A percentile compares a stretch with the other conserved stretches of the same genome.
phyloP scores from a whole-genome alignment of 352 stramenopile species.

The Pythium insidiosum region DNA sequence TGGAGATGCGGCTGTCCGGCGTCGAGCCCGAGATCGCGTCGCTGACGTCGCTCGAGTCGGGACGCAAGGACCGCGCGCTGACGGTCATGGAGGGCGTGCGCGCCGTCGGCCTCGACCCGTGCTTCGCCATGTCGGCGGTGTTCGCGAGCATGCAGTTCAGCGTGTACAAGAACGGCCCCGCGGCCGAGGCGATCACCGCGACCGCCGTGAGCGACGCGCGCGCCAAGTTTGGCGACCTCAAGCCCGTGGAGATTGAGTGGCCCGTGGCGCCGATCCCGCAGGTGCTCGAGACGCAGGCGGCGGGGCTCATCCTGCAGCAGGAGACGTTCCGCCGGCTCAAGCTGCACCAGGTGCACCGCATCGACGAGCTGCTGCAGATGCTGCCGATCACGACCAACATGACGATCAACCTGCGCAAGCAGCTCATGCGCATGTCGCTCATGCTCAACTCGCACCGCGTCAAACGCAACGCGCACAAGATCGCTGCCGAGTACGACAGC shows the following conservation, averaged over 20 bases:
- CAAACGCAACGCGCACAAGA: conserved; percentile 40
- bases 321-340: conserved; percentile 84
- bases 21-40: conserved; percentile 80
- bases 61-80: conserved; percentile 71
- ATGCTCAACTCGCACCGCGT: conserved; percentile 84
- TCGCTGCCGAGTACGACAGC: conserved; percentile 62
- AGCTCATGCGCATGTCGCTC: conserved; percentile 78
- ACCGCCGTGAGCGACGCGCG: conserved; percentile 39
- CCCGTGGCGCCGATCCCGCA: conserved; percentile 70
- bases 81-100: conserved; percentile 86
- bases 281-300: conserved; percentile 74
- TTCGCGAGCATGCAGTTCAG: conserved; percentile 74
- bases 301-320: conserved; percentile 71
- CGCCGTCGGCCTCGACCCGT: conserved; percentile 73
- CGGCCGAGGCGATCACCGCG: conserved; percentile 31
- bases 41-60: conserved; percentile 77
- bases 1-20: conserved; percentile 78
- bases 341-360: conserved; percentile 69
- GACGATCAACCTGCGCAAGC: conserved; percentile 81
- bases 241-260: conserved; percentile 52
- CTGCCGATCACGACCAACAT: conserved; percentile 84
- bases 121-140: conserved; percentile 81
- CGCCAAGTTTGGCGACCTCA: conserved; percentile 56
- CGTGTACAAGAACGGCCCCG: conserved; percentile 63
- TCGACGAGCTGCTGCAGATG: conserved; percentile 76